Evolutionary conservation across 495 filamentous ascomycete species (phyloP).

Genomic region (Aspergillus asperescens): DNA sequence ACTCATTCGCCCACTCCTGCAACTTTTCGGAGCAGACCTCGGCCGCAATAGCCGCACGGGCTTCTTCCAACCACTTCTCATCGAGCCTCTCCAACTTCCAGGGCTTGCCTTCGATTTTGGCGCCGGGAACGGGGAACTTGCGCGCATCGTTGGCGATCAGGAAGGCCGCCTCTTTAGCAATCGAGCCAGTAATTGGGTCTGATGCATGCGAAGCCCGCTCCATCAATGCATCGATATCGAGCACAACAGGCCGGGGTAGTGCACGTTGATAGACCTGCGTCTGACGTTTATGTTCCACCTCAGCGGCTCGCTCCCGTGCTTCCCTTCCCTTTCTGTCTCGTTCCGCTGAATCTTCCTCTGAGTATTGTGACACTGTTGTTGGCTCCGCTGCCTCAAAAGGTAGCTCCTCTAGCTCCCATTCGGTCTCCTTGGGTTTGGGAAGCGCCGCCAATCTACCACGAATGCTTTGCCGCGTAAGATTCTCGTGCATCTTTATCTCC

Average conservation of each 20-base stretch:
- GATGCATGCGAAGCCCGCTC: constrained; percentile 49
- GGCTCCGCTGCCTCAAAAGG: constrained; percentile 76
- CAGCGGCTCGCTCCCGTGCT: constrained; percentile 62
- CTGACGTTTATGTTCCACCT: constrained; percentile 72
- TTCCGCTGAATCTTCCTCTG: constrained; percentile 79
- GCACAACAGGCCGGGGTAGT: constrained; percentile 67
- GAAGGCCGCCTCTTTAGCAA: constrained; percentile 70
- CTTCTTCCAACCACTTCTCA: constrained; percentile 65
- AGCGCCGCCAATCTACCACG: constrained; percentile 66
- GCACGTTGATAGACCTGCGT: constrained; percentile 84
- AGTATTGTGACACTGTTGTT: constrained; percentile 45
- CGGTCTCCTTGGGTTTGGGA: constrained; percentile 84
- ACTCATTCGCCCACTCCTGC: constrained; percentile 50
- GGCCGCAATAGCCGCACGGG: constrained; percentile 67
- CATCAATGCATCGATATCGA: constrained; percentile 67
- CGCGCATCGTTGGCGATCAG: constrained; percentile 77
- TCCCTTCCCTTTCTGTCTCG: constrained; percentile 68
- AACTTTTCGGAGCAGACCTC: constrained; percentile 58
- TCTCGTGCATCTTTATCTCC: constrained; percentile 71
- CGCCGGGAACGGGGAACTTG: constrained; percentile 63
- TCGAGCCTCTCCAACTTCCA: constrained; percentile 60
- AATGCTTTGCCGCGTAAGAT: constrained; percentile 63
- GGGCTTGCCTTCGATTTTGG: constrained; percentile 56
- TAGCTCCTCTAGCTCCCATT: constrained; percentile 81
- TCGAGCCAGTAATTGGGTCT: constrained; percentile 53